phyloP scores from a whole-genome alignment of 345 rosid species.

The Carallia brachiata region DNA sequence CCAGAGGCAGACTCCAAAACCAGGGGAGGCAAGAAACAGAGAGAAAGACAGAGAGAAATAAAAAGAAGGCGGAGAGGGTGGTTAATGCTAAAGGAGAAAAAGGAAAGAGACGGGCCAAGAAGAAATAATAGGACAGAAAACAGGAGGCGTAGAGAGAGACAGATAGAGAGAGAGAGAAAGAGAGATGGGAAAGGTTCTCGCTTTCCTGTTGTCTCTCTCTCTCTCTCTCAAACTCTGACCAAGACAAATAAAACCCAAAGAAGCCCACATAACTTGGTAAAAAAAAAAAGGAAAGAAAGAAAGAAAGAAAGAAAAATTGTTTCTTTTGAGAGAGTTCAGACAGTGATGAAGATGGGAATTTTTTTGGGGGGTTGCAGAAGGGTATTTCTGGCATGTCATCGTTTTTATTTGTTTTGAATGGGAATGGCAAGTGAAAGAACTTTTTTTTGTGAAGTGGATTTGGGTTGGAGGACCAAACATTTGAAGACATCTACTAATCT shows the following conservation, averaged over 20 bases:
- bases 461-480: constrained; percentile 43
- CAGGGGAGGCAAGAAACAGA: too few relatives aligned
- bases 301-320: constrained; percentile 17
- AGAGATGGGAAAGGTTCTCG: constrained; percentile 48
- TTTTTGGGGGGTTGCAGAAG: constrained; percentile 73
- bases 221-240: too few relatives aligned
- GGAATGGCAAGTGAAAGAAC: neutral
- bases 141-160: constrained; percentile 7
- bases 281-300: too few relatives aligned
- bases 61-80: neutral
- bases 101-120: neutral
- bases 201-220: constrained; percentile 65
- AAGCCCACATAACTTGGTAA: constrained; percentile 77
- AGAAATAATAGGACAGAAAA: constrained; percentile 3
- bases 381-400: constrained; percentile 47
- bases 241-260: constrained; percentile 71
- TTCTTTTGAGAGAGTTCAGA: constrained; percentile 33
- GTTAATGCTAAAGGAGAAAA: neutral
- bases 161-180: too few relatives aligned
- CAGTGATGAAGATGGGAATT: constrained; percentile 56
- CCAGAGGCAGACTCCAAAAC: neutral
- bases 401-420: constrained; percentile 17
- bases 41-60: constrained; percentile 8
- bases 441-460: constrained; percentile 42
- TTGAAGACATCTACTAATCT: constrained; percentile 27